Evolutionary conservation across 495 filamentous ascomycete genomes (phyloP), one percentile per base, ranked within the genome.

Genomic region (Aspergillus saccharolyticus): DNA sequence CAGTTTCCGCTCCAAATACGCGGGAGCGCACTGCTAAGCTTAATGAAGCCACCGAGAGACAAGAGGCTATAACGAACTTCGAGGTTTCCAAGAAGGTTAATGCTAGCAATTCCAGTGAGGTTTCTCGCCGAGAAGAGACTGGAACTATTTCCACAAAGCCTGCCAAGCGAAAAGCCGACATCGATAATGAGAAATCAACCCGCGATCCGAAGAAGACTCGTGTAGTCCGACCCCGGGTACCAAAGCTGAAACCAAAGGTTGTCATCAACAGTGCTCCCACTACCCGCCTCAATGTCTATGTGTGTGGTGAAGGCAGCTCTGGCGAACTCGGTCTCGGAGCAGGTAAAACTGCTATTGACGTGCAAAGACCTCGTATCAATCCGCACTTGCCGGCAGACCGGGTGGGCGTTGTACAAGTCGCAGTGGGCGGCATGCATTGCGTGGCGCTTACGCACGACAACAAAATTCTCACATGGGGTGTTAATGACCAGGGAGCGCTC

Each of bases 291-390:
- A 80, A 88, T 62, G 82, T 88, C 39, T 88, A 78, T 60, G 85
- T 88, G 55, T 88, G 80, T 54, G 86, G 86, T 39, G 86, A 86
- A 62, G 86, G 86, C 48, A 81, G 81, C 61, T 80, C 79, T 21
- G 84, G 84, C 55, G 86, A 89, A 64, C 80, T 89, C 46, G 86
- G 86, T 39, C 75, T 89, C 19, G 86, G 86, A 28, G 70, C 81
- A 8, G 72, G 74, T 16, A 84, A 83, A 60, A 83, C 79, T 43
- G 78, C 79, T 15, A 80, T 84, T 53, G 82, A 85, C 52, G 86
- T 89, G 59, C 87, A 86, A 73, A 79, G 86, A 8, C 86, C 86
- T 20, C 83, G 86, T 56, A 68, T 87, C 42, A 88, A 89, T 56
- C 70, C 78, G 44, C 68, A 75, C 52, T 74, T 89, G 22, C 61